These are phyloP conservation scores for Candida orba DNA, from an alignment of 805 yeast species.

Conservation along the genomic window DNA sequence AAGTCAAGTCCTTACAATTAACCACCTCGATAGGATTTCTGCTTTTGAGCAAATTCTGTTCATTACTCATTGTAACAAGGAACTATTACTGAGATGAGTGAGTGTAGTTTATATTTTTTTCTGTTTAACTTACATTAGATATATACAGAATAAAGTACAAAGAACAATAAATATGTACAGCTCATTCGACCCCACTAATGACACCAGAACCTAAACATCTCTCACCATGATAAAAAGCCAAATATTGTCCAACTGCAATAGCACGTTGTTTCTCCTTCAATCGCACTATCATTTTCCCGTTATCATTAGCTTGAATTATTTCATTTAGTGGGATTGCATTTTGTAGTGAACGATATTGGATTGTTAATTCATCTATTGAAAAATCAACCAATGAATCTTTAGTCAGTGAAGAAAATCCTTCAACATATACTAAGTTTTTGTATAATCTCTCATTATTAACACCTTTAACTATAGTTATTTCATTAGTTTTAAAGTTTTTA, in stretches of 20 bases:
- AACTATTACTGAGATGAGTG: too few relatives aligned
- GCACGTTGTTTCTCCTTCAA: constrained; percentile 52
- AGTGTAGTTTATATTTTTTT: too few relatives aligned
- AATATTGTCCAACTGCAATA: constrained; percentile 83
- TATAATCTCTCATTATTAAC: constrained; percentile 49
- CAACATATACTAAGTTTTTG: constrained; percentile 34
- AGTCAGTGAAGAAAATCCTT: constrained; percentile 27
- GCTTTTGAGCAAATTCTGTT: too few relatives aligned
- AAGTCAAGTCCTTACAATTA: too few relatives aligned
- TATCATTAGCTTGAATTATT: constrained; percentile 9
- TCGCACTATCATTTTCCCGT: constrained; percentile 25
- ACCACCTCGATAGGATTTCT: too few relatives aligned
- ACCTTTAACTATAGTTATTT: constrained; percentile 74
- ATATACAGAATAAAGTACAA: too few relatives aligned
- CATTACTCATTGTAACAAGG: too few relatives aligned
- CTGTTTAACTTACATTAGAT: too few relatives aligned
- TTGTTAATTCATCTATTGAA: constrained; percentile 27
- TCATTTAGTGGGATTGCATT: constrained; percentile 37
- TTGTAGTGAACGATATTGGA: constrained; percentile 75
- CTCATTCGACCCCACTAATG: constrained; percentile 22
- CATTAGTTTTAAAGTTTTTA: constrained; percentile 57
- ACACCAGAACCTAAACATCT: constrained; percentile 62
- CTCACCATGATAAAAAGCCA: constrained; percentile 64
- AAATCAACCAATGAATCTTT: constrained; percentile 2
- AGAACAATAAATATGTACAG: too few relatives aligned